phyloP scores from a whole-genome alignment of 106 monocot species.

The Vanilla planifolia region DNA sequence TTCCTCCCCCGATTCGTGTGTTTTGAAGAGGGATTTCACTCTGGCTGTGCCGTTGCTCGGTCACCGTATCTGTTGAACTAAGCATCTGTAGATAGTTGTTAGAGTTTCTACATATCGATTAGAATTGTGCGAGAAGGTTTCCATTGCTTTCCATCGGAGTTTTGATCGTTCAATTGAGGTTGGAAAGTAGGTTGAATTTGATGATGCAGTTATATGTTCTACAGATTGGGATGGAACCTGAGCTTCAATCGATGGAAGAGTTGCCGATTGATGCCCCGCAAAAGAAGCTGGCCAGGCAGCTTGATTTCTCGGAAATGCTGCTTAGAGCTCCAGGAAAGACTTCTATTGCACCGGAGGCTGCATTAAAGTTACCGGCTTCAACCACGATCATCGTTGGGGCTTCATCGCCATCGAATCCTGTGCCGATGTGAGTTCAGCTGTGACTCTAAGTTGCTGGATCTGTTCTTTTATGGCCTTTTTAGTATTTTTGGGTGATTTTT shows the following conservation, averaged over 20 bases:
- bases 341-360: neutral
- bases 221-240: constrained; percentile 1
- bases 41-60: neutral
- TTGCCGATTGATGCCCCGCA: neutral
- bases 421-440: neutral
- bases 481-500: too few species aligned
- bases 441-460: neutral
- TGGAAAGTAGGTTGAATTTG: too few species aligned
- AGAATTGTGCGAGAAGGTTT: neutral
- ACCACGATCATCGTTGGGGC: neutral
- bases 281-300: constrained; percentile 6
- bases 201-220: too few species aligned
- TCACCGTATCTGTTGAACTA: too few species aligned
- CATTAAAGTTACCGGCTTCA: neutral
- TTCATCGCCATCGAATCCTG: neutral
- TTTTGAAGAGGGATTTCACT: neutral
- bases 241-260: neutral
- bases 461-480: neutral
- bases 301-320: neutral
- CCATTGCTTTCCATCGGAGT: neutral
- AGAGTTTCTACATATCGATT: neutral
- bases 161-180: too few species aligned
- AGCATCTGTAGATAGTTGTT: too few species aligned
- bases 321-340: too few species aligned
- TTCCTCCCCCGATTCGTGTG: neutral